Evolutionary conservation across 495 filamentous ascomycete species (phyloP), one percentile per base, ranked within the genome.

Genomic region (Entonaema liquescens): DNA sequence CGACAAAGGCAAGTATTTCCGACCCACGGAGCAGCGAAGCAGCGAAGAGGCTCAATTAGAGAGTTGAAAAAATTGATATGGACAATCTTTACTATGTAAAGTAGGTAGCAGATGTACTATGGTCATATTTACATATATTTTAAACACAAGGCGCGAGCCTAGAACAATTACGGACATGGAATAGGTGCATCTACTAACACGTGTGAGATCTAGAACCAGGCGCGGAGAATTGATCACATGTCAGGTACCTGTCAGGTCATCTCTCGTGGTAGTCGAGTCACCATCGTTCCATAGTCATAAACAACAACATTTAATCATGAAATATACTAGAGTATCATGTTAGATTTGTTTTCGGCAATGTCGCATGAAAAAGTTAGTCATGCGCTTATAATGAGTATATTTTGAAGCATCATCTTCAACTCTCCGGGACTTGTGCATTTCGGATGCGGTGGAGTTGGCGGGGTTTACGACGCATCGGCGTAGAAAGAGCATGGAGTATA

Each of bases 241-340:
- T 65, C 65, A 73, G 65, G 65, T 73, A 73, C 70, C 57, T 47
- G 57, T 73, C 70, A 65, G 65, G 52, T 73, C 70, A 73, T 65
- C 65, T 73, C 70, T 73, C 70, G 65, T 73, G 70, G 53, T 73
- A 19, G 70, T 73, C 70, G 65, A 61, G 65, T 68, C 60, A 73
- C 28, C 23, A 58, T 73, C 70, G 56, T 65, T 60, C 65, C 65
- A 73, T 60, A 42, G 60, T 73, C 70, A 59, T 58, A 68, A 59
- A 53, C 42, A 33, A 42, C 38, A 12, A 53, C 49, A 53, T 29
- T 29, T 29, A 29, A 56, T 57, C 62, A 62, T 21, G 21, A 54
- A 71, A 53, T 53, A 29, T 53, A 53, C 25, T 29, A 53, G 2
- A 52, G 6, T 53, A 53, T 53, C 49, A 53, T 53, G 11, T 21